phyloP scores from a whole-genome alignment of 345 rosid species.

The Heritiera fomes region DNA sequence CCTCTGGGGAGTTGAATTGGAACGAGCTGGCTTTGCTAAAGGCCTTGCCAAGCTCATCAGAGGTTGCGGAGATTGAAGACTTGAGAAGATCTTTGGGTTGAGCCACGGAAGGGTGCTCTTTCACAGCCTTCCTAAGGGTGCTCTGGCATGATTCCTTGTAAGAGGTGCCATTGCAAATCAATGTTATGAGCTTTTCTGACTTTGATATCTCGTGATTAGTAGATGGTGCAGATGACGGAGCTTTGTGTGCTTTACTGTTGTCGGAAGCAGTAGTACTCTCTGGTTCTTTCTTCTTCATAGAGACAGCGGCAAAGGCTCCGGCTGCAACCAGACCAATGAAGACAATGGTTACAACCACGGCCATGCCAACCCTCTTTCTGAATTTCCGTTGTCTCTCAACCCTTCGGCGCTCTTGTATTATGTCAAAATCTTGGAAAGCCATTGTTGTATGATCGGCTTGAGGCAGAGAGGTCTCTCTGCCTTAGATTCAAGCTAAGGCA shows the following conservation, averaged over 20 bases:
- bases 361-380: conserved; percentile 46
- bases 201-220: conserved; percentile 27
- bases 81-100: conserved; percentile 54
- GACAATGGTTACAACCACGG: conserved; percentile 34
- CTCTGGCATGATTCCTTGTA: conserved; percentile 51
- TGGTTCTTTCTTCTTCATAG: conserved; percentile 22
- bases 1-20: conserved; percentile 40
- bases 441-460: conserved; percentile 29
- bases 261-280: not conserved
- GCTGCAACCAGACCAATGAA: conserved; percentile 44
- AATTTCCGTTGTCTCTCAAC: conserved; percentile 55
- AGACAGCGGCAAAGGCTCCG: conserved; percentile 38
- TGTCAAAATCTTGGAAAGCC: conserved; percentile 92
- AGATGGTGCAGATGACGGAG: not conserved
- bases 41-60: conserved; percentile 41
- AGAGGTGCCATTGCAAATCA: conserved; percentile 51
- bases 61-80: conserved; percentile 48
- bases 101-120: conserved; percentile 23
- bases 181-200: conserved; percentile 40
- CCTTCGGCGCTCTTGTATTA: conserved; percentile 63
- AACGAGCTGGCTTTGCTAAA: conserved; percentile 34
- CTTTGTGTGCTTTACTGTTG: not conserved
- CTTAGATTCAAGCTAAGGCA: conserved; percentile 57
- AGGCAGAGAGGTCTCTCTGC: conserved; percentile 64
- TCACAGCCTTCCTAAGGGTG: conserved; percentile 40